Evolutionary conservation across 176 grass and related monocot genomes (phyloP), one percentile per base, ranked within the genome.

Genomic region (Aegilops speltoides): DNA sequence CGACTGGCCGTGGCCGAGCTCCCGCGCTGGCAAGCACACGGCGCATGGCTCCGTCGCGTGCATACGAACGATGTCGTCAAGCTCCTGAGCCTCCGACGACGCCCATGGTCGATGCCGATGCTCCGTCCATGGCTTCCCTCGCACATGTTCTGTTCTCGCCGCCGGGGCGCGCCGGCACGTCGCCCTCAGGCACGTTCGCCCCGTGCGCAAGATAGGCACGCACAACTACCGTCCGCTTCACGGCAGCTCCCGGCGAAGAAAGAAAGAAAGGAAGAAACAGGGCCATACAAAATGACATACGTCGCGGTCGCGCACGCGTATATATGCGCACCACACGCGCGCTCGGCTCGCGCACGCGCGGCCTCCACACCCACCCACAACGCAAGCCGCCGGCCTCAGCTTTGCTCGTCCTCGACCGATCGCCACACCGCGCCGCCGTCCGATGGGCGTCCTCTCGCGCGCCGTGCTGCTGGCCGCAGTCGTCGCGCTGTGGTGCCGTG

Each of bases 261-360:
- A 36, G n/a, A 19, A 10, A 22, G 9, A 15, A 64, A 36, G 22
- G 11, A 28, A 10, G 3, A 56, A 71, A 89, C 73, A 83, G 79
- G 50, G 28, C 89, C 79, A 83, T 60, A 41, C 64, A 64, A 64
- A 16, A 37, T 13, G 41, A 22, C 25, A 26, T 45, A 22, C 77
- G 82, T 48, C 60, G 80, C 64, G 37, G 34, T 32, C 76, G 59
- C 13, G 1, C 64, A 54, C 56, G 65, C 20, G 79, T 65, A 28
- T 84, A 91, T 91, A 87, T 76, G 80, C 41, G 19, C 4, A 54
- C 71, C 34, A 67, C 79, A 15, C 43, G 10, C 73, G 22, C 33
- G 78, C 36, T 26, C 71, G 40, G 22, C 17, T 37, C 7, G 71
- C 31, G 3, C 38, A 24, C 25, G 50, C 62, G 13, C 64, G 37